Percentiles rank a stretch among this genome's conserved stretches.
Conservation (phyloP, 441 rosid species). For the Adansonia gregorii region DNA sequence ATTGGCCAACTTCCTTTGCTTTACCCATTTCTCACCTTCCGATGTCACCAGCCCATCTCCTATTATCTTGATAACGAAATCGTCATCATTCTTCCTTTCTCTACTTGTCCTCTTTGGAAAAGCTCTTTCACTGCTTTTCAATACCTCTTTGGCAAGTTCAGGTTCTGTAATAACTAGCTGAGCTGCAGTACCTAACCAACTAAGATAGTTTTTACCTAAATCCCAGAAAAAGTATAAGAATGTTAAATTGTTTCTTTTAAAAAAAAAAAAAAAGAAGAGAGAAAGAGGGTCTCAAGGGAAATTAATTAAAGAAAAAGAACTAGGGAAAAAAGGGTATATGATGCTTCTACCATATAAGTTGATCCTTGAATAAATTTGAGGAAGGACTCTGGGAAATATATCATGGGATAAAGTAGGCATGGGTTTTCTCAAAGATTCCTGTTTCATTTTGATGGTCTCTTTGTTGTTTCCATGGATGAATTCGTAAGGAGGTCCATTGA, state of each 20-base stretch:
- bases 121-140: conserved; percentile 27
- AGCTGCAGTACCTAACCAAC: conserved; percentile 37
- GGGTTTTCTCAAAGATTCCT: too few species aligned
- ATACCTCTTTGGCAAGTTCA: conserved; percentile 35
- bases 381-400: conserved; percentile 31
- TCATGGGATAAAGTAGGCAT: too few species aligned
- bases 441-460: too few species aligned
- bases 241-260: not conserved
- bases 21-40: conserved; percentile 42
- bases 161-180: conserved; percentile 37
- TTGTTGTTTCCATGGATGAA: too few species aligned
- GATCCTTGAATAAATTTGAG: conserved; percentile 33
- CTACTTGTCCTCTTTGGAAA: conserved; percentile 14
- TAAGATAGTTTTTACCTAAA: conserved; percentile 38
- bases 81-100: not conserved
- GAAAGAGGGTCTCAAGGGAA: too few species aligned
- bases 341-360: not conserved
- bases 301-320: too few species aligned
- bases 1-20: conserved; percentile 41
- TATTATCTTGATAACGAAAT: conserved; percentile 22
- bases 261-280: not conserved
- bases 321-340: too few species aligned
- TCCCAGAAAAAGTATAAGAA: not conserved
- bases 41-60: conserved; percentile 42
- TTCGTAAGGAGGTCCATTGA: too few species aligned